Base-by-base conservation (phyloP, 1,139 yeast species). In the Candida tunisiensis region DNA sequence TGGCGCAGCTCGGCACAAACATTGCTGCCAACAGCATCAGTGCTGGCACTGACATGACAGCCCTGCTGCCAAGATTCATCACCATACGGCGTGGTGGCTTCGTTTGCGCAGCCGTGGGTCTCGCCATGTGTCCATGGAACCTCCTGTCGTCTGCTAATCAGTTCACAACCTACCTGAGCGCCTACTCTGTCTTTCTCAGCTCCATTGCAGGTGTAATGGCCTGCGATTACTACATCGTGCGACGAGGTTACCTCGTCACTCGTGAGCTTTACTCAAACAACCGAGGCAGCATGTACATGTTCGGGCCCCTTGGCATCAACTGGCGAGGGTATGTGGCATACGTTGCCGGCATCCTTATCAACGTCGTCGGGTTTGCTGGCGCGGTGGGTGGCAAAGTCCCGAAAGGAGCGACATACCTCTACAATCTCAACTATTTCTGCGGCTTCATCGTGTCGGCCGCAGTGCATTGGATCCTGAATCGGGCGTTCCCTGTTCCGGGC, bases 1-100 rank as follows among this genome's bases (percentile, higher is more conserved):
- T 82, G 33, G 92, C 93, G 11, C 93, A 82, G 53, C 57, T 80
- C 36, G 94, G 94, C 48, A 77, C 92, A n/a, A 83, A 83, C 47
- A 77, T 83, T 36, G 70, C 91, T 21, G 94, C 93, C 9, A 83
- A 83, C 53, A 74, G 93, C 4, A 59, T 83, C 29, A 73, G 92
- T 4, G 88, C 91, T 29, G 94, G 94, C 46, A 82, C 93, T 3
- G 95, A 83, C 53, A 69, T 80, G 56, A 69, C 93, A 9, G 92
- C 94, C 2, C 48, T 83, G 37, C 49, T 79, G 27, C 94, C 95
- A 21, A 61, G 74, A 33, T 80, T 60, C 51, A 58, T 83, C 45
- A 80, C 74, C 53, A 82, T 83, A 42, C 65, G 92, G 51, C 70
- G 95, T 38, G 80, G 80, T 42, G 74, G 83, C 3, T 75, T 70